These are phyloP conservation scores for Yamadazyma epiphylla DNA, from an alignment of 1,139 yeast species.

Conservation along the genomic window DNA sequence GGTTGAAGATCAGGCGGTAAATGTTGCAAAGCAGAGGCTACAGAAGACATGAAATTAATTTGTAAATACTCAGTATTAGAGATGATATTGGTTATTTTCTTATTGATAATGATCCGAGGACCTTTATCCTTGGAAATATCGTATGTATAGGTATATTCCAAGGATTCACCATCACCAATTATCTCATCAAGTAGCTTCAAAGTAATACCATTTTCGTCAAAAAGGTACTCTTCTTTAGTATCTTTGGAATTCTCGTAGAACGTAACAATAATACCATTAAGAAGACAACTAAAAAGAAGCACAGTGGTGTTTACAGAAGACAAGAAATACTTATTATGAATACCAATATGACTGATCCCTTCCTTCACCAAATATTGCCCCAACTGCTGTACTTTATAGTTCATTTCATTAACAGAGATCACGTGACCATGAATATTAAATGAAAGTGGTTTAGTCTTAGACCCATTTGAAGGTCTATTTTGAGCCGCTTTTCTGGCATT, in stretches of 20 bases:
- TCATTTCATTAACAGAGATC: constrained; percentile 19
- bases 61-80: constrained; percentile 47
- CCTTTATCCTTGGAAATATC: constrained; percentile 35
- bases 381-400: constrained; percentile 19
- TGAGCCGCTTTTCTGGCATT: constrained; percentile 11
- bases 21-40: constrained; percentile 60
- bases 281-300: constrained; percentile 26
- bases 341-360: constrained; percentile 14
- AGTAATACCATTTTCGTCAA: constrained; percentile 2
- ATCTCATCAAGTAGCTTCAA: background rate
- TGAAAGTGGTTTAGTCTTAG: constrained; percentile 8
- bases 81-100: constrained; percentile 17
- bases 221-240: constrained; percentile 2
- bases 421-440: constrained; percentile 8
- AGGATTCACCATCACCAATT: constrained; percentile 3
- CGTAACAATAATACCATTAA: constrained; percentile 21
- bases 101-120: constrained; percentile 25
- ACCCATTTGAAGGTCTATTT: no score
- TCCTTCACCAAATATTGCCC: constrained; percentile 12
- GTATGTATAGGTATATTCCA: constrained; percentile 25
- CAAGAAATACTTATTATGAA: constrained; percentile 16
- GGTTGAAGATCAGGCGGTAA: constrained; percentile 48
- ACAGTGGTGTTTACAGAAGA: constrained; percentile 17
- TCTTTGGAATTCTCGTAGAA: constrained; percentile 16
- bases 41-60: constrained; percentile 57